phyloP scores from a whole-genome alignment of 805 yeast genomes.

The Sugiyamaella chiloensis region DNA sequence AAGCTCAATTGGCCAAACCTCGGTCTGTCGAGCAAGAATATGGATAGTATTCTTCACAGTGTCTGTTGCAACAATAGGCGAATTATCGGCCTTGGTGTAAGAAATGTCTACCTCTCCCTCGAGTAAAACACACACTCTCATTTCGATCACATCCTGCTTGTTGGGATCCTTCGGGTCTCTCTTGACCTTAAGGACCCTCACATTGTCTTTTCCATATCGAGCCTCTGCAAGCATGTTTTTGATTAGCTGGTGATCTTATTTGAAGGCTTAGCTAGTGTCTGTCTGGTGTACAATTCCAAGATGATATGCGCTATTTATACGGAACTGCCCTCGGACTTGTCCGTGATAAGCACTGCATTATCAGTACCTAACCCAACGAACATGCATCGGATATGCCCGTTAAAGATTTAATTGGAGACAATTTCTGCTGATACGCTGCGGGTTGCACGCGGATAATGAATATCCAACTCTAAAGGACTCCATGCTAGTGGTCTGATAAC shows the following conservation, averaged over 20 bases:
- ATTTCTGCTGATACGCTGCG: no score
- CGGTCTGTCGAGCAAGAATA: conserved; percentile 75
- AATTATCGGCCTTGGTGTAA: conserved; percentile 84
- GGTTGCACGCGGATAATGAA: no score
- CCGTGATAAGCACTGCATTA: neutral
- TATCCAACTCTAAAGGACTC: no score
- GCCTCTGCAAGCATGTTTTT: conserved; percentile 35
- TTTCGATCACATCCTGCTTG: conserved; percentile 79
- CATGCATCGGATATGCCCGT: neutral
- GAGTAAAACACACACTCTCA: conserved; percentile 71
- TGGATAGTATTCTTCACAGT: conserved; percentile 87
- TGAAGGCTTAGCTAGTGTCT: no score
- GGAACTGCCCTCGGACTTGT: neutral
- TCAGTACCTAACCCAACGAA: neutral
- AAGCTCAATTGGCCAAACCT: conserved; percentile 87
- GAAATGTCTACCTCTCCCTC: conserved; percentile 77
- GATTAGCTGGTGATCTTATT: neutral
- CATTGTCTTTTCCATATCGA: conserved; percentile 89
- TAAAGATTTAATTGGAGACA: no score
- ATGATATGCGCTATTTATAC: neutral
- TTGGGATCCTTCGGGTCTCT: conserved; percentile 70
- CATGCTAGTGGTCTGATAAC: no score
- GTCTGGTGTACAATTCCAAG: no score
- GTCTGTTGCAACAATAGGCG: conserved; percentile 90
- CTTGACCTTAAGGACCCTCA: conserved; percentile 84